Base-by-base conservation (phyloP, 306 rosid species). In the Rosa persica region DNA sequence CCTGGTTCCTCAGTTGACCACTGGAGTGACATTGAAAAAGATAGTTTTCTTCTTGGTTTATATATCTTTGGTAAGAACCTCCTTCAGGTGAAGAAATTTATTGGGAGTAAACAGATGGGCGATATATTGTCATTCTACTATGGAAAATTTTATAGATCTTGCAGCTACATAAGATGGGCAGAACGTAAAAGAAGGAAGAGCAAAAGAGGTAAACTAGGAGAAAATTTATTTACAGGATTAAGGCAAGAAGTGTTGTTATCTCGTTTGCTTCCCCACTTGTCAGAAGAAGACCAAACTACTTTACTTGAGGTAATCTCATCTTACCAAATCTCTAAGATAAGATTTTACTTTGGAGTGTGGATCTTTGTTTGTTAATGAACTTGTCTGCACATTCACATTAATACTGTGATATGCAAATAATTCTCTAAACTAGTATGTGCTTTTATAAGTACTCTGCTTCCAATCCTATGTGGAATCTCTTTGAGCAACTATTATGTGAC, bases 41-140 rank as follows among this genome's bases (percentile, higher is more conserved):
- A 84, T 27, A 62, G 93, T 83, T 89, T 94, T 73, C 83, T 89
- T 82, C 97, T 94, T 65, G 92, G 93, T 54, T 81, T 94, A 80
- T 92, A 92, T n/a, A n/a, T n/a, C n/a, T 92, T 90, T 77, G 97
- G 95, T 76, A 94, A 92, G 88, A 89, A 90, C 86, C 91, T 94
- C 54, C 83, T 80, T 78, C 92, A 77, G 79, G 95, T 94, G 88
- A 83, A 86, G 86, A 88, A 78, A 77, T 87, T 94, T 84, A 30
- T 92, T 16, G 92, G 90, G 77, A 78, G 64, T 73, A 94, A 89
- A 87, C 78, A 76, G 71, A 86, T 90, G 97, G 90, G 92, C 23
- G 92, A 90, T 81, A 72, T 89, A 75, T 79, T 94, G 46, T 92
- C 97, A 36, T 92, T 89, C 87, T 94, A 92, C 72, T 91, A 94